Evolutionary conservation across 129 eudicot species (phyloP), one percentile per base, ranked within the genome.

Genomic region (Flaveria ramosissima): DNA sequence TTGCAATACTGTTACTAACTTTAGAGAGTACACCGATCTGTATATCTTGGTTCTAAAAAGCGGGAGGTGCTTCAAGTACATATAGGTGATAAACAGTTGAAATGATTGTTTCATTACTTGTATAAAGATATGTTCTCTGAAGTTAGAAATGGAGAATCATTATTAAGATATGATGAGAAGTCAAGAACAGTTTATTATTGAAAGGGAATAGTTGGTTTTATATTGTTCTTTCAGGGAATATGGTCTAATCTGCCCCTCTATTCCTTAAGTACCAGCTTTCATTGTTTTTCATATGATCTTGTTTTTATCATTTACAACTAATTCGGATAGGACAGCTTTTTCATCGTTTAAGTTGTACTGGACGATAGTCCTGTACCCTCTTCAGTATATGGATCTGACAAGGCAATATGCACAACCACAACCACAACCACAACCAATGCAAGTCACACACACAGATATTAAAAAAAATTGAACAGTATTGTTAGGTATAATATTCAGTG

Each of bases 401-500:
- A 36, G 41, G 41, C 41, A 36, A 7, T 36, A 36, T 36, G 41
- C 41, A 36, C 41, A 36, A 36, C 41, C 41, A 32, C 41, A 36
- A 36, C 41, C 41, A 5, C 41, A 5, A 36, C 7, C 41, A 36
- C 41, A 5, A 15, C 30, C 48, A 8, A 45, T 12, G 13, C 48
- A 10, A 9, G 13, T n/a, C n/a, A 10, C 48, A 45, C 50, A 75
- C 50, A 63, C 24, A 45, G 9, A n/a, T 41, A 47, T 36, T 36
- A 0, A 24, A 53, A n/a, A 43, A 24, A 41, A 68, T 55, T 53
- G 55, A 55, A 68, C 43, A 41, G 3, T 17, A 52, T 50, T 50
- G 51, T 55, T 68, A 5, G 60, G 75, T 77, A 30, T 69, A 16
- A 59, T 70, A 47, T 78, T 13, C 45, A 51, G 32, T 41, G 51